Conservation (phyloP, 2,329 filamentous ascomycete species). For the Cladosporium sphaerospermum region DNA sequence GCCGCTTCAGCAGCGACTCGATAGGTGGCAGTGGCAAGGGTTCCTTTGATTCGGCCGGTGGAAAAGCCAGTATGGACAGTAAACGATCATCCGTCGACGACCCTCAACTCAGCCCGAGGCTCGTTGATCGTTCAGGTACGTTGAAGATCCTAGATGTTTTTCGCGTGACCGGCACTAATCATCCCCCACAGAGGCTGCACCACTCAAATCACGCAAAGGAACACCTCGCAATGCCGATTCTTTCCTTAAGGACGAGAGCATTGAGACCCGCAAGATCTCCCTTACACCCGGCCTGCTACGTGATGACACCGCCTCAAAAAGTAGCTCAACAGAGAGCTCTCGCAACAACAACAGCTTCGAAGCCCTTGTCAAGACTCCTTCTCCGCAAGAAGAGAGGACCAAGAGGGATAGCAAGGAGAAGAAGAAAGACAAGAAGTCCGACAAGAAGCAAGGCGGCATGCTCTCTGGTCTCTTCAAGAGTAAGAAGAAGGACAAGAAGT, state of each 20-base stretch:
- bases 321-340: conserved; percentile 41
- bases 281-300: conserved; percentile 87
- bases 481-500: conserved; percentile 59
- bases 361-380: conserved; percentile 62
- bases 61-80: conserved; percentile 10
- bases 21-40: neutral
- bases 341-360: conserved; percentile 61
- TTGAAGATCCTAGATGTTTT: conserved; percentile 4
- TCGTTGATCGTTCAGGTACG: conserved; percentile 21
- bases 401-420: conserved; percentile 68
- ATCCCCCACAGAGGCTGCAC: conserved; percentile 27
- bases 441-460: conserved; percentile 67
- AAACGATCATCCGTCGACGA: conserved; percentile 21
- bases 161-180: neutral
- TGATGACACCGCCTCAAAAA: conserved; percentile 55
- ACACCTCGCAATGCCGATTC: conserved; percentile 89
- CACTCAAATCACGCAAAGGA: conserved; percentile 67
- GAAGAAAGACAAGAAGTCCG: conserved; percentile 71
- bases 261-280: conserved; percentile 95
- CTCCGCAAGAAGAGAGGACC: conserved; percentile 52
- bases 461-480: conserved; percentile 64
- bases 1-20: conserved; percentile 10
- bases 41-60: neutral
- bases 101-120: conserved; percentile 25
- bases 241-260: conserved; percentile 93